Evolutionary conservation across 805 yeast species (phyloP).

Genomic region (Komagataella pseudopastoris): DNA sequence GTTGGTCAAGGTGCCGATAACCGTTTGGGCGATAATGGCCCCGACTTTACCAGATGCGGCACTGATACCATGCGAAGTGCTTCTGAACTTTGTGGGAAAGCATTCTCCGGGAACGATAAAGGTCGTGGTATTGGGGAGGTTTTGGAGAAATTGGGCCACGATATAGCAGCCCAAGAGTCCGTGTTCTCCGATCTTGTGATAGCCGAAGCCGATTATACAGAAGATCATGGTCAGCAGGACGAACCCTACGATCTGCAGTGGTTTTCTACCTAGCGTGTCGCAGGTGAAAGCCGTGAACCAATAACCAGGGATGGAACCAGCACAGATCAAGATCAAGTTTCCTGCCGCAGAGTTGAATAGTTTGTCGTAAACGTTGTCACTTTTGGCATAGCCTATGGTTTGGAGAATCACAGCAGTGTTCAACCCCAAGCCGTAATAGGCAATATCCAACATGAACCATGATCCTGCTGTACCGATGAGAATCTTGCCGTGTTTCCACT

Average conservation of each 20-base stretch:
- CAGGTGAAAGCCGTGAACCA: conserved; percentile 42
- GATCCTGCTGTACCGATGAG: conserved; percentile 68
- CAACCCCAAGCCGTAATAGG: conserved; percentile 66
- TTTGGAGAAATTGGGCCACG: conserved; percentile 49
- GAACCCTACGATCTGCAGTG: conserved; percentile 44
- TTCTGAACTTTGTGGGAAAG: conserved; percentile 54
- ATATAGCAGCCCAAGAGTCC: conserved; percentile 44
- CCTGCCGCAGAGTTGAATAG: conserved; percentile 33
- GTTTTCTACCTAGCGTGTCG: conserved; percentile 45
- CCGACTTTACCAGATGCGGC: conserved; percentile 57
- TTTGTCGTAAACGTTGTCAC: conserved; percentile 24
- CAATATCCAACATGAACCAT: conserved; percentile 74
- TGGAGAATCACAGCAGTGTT: conserved; percentile 60
- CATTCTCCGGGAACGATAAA: conserved; percentile 52
- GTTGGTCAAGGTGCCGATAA: conserved; percentile 59
- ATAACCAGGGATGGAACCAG: conserved; percentile 52
- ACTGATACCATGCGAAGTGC: conserved; percentile 53
- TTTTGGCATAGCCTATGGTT: conserved; percentile 63
- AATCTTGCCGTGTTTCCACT: conserved; percentile 70
- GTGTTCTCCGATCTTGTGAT: conserved; percentile 30
- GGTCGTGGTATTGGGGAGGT: conserved; percentile 53
- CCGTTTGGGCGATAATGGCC: conserved; percentile 55
- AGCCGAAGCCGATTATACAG: conserved; percentile 46
- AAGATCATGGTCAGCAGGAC: conserved; percentile 38
- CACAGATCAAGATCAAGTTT: conserved; percentile 43